Evolutionary conservation across 2,329 filamentous ascomycete genomes (phyloP).

Genomic region (Penicillium sp.): DNA sequence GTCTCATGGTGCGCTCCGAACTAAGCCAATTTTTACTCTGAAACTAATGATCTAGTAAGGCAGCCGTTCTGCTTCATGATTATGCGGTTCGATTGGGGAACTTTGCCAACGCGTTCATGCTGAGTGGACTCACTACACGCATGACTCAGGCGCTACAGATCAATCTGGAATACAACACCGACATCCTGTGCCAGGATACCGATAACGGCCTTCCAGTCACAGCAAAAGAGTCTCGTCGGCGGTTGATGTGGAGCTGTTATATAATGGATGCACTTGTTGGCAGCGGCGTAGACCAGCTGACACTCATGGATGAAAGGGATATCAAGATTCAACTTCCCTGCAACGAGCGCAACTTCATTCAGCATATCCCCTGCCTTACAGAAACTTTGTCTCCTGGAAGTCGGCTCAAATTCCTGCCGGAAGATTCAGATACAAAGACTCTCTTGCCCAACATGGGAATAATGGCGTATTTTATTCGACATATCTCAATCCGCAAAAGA

Average conservation of each 20-base stretch:
- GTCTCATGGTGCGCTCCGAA: slow-evolving; percentile 16
- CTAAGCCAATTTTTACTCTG: neutral
- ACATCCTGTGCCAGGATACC: slow-evolving; percentile 27
- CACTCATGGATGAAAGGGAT: slow-evolving; percentile 28
- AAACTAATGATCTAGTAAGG: slow-evolving; percentile 6
- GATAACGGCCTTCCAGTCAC: slow-evolving; percentile 18
- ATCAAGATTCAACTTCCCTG: slow-evolving; percentile 35
- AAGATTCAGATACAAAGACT: slow-evolving; percentile 7
- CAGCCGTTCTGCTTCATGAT: slow-evolving; percentile 31
- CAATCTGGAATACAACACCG: slow-evolving; percentile 33
- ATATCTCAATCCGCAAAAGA: slow-evolving; percentile 22
- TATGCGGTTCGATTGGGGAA: slow-evolving; percentile 32
- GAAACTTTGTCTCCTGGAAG: slow-evolving; percentile 25
- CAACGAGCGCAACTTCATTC: slow-evolving; percentile 30
- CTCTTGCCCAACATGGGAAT: slow-evolving; percentile 22
- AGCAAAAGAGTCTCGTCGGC: slow-evolving; percentile 29
- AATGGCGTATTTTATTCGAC: slow-evolving; percentile 23
- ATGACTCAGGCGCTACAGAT: slow-evolving; percentile 34
- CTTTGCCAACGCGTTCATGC: slow-evolving; percentile 34
- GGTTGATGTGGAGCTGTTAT: slow-evolving; percentile 35
- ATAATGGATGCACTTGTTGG: slow-evolving; percentile 30
- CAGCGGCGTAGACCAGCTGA: slow-evolving; percentile 33
- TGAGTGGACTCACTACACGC: slow-evolving; percentile 31
- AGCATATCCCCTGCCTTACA: slow-evolving; percentile 29
- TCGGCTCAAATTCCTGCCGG: slow-evolving; percentile 16